Evolutionary conservation across 1,284 basidiomycete genomes (phyloP), one percentile per base, ranked within the genome.

Genomic region (Naganishia liquefaciens): DNA sequence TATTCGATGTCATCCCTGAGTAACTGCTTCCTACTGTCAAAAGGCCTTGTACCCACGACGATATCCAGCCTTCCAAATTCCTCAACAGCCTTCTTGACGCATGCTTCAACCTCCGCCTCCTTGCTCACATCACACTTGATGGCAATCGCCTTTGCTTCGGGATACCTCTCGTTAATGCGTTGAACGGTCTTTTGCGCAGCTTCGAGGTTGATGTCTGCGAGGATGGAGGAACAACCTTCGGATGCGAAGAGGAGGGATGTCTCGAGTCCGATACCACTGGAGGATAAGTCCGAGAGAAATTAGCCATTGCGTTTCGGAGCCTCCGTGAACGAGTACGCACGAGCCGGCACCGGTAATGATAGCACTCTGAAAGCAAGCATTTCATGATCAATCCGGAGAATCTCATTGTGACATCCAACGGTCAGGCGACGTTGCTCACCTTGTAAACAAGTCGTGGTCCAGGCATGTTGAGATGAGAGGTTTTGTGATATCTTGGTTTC

Each of bases 31-130:
- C 21, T 33, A 11, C 13, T 5, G 9, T 50, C 37, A 10, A 2
- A 40, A 23, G 19, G 46, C 11, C 19, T 60, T 19, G 17, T 37
- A 74, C 85, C 73, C 72, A 93, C 91, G 87, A 97, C 89, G 64
- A 98, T 83, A 76, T 98, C 94, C 70, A 98, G 82, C 63, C 95
- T 82, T 33, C 93, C 93, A 77, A 93, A 95, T 73, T 88, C 84
- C 68, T 86, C 81, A 60, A 96, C 87, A 1, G 93, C 89, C 63
- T 80, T 81, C 68, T 91, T 87, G 27, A 98, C 89, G 17, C 88
- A 84, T 39, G 82, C 83, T 81, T 93, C 89, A 64, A 98, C 82
- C 66, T 97, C 88, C 15, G 78, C 82, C 80, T 98, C 94, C 76
- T 91, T 91, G 69, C 88, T 85, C 2, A 97, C 94, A 79, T 98